Evolutionary conservation across 108 stramenopile genomes (phyloP).

Genomic region (Skeletonema tropicum): DNA sequence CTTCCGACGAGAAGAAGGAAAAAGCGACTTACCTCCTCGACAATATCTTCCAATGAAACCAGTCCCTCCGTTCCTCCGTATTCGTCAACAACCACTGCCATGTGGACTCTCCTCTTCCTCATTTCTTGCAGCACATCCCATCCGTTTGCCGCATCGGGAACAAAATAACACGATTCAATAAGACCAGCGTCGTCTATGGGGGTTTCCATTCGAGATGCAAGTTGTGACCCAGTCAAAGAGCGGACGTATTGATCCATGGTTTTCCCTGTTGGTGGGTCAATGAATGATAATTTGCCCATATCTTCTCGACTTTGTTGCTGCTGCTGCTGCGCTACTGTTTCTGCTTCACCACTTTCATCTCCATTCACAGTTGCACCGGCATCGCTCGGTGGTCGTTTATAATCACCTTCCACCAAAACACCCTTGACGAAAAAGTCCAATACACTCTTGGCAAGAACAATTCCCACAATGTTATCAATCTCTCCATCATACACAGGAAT

Average conservation of each 20-base stretch:
- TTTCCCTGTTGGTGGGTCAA: constrained; percentile 44
- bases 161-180: constrained; percentile 95
- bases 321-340: not conserved
- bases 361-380: constrained; percentile 27
- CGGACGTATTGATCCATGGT: constrained; percentile 69
- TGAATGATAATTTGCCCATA: constrained; percentile 47
- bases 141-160: constrained; percentile 95
- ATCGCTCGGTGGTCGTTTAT: constrained; percentile 38
- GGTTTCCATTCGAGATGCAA: constrained; percentile 83
- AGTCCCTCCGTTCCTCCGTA: constrained; percentile 97
- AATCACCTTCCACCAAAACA: constrained; percentile 78
- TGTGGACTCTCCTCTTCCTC: constrained; percentile 91
- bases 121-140: constrained; percentile 98
- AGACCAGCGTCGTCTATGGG: constrained; percentile 82
- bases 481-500: constrained; percentile 97
- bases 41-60: constrained; percentile 95
- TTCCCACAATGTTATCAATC: constrained; percentile 97
- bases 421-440: constrained; percentile 94
- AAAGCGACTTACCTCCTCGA: constrained; percentile 90
- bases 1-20: not conserved
- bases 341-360: constrained; percentile 9
- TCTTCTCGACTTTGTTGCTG: constrained; percentile 26
- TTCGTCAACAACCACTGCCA: constrained; percentile 98
- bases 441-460: constrained; percentile 93
- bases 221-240: constrained; percentile 74